phyloP scores from a whole-genome alignment of 2,329 filamentous ascomycete species.

The Aphanocladium album region DNA sequence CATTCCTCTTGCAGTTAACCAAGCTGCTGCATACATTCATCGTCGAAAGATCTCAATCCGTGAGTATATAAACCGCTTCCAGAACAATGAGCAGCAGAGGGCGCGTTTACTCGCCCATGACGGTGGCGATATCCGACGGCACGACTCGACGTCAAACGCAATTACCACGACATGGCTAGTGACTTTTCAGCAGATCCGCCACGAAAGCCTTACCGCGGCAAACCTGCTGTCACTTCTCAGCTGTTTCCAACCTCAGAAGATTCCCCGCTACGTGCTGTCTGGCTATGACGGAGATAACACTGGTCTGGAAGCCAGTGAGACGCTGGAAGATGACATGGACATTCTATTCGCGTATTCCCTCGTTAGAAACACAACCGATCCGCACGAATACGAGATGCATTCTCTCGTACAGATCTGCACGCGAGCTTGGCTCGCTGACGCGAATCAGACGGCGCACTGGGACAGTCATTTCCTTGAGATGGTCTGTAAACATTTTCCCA shows the following conservation, averaged over 20 bases:
- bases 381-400: conserved; percentile 18
- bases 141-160: conserved; percentile 20
- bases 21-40: conserved; percentile 24
- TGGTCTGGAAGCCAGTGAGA: background rate
- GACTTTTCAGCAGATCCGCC: conserved; percentile 30
- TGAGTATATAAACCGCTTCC: conserved; percentile 21
- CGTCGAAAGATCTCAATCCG: conserved; percentile 5
- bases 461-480: conserved; percentile 12
- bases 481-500: conserved; percentile 13
- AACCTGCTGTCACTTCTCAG: conserved; percentile 42
- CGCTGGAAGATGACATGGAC: conserved; percentile 15
- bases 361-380: conserved; percentile 1
- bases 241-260: conserved; percentile 39
- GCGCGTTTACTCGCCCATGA: conserved; percentile 17
- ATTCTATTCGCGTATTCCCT: conserved; percentile 18
- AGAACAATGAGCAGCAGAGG: conserved; percentile 23
- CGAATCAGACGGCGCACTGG: conserved; percentile 8
- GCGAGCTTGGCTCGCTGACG: conserved; percentile 16
- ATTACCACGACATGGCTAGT: conserved; percentile 25
- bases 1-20: conserved; percentile 24
- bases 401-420: conserved; percentile 22
- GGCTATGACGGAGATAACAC: background rate
- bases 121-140: conserved; percentile 11
- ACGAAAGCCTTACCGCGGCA: conserved; percentile 29
- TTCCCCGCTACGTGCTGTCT: conserved; percentile 24